Base-by-base conservation (phyloP, 1,139 yeast genomes). In the Pichia sp. region DNA sequence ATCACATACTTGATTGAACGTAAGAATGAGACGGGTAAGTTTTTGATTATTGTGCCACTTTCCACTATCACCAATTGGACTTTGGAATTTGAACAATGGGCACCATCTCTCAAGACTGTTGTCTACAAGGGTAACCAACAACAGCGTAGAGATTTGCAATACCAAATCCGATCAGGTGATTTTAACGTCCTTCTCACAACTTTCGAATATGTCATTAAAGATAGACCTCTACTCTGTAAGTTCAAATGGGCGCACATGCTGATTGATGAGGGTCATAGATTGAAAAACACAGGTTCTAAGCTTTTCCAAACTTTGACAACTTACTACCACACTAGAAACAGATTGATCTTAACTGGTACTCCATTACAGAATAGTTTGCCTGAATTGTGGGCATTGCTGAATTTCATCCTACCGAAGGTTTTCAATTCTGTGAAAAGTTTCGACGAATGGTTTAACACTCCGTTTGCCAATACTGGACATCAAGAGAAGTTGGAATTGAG, bases 1-100 rank as follows among this genome's bases (percentile, higher is more conserved):
- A 66, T 85, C 34, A 75, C 94, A 0, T 81, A 84, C 49, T 62
- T 85, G 39, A 73, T 81, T 40, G 94, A 85, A 53, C 68, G 65
- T 36, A 77, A 84, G 49, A 68, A 74, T 40, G 72, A 75, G 29
- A 63, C 66, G 30, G 87, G 86, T 14, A 87, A 86, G 17, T 81
- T 79, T 50, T 67, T 84, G 50, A 86, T 84, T 15, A 78, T 84
- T 57, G 94, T 83, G 24, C 94, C 94, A 1, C 67, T 84, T 41
- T 82, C 94, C 1, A 84, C 94, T 0, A 67, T 84, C 36, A 80
- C 94, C 3, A 84, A 84, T 56, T 84, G 94, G 94, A 81, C 79
- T 36, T 51, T 81, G 37, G 94, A 84, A 56, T 83, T 83, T 57
- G 88, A 80, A 38, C 82, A 81, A 59, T 84, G 94, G 94, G 93